A percentile compares a stretch with the other conserved stretches of the same genome.
Conservation (phyloP, 345 rosid genomes). For the Streptanthus diversifolius region DNA sequence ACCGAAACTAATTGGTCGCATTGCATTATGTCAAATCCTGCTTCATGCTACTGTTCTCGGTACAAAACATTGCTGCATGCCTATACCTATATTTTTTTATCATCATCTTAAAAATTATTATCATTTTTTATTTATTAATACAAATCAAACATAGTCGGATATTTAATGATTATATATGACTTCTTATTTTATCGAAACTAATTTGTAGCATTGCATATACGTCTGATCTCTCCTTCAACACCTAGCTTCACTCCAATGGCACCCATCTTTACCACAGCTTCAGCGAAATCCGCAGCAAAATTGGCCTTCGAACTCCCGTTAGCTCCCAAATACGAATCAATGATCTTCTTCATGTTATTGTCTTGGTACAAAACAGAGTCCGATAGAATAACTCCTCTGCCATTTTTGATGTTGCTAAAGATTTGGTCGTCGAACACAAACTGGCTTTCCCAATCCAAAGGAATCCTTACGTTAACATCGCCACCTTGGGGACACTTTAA, state of each 20-base stretch:
- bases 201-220: constrained; percentile 45
- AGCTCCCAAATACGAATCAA: constrained; percentile 35
- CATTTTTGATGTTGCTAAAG: constrained; percentile 35
- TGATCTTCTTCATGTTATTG: constrained; percentile 30
- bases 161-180: not conserved
- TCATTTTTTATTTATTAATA: not conserved
- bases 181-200: constrained; percentile 3
- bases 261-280: constrained; percentile 60
- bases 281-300: constrained; percentile 49
- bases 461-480: constrained; percentile 35
- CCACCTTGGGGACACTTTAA: constrained; percentile 27
- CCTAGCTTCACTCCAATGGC: constrained; percentile 44
- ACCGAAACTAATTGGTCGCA: no score
- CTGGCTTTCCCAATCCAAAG: constrained; percentile 42
- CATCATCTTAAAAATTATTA: not conserved
- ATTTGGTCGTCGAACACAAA: constrained; percentile 43
- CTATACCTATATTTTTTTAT: not conserved
- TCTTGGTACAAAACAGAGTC: constrained; percentile 52
- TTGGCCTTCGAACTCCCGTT: constrained; percentile 15
- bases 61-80: no score
- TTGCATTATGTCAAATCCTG: no score
- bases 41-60: no score
- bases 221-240: constrained; percentile 47
- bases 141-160: not conserved
- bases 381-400: constrained; percentile 45